Conservation (phyloP, 1,284 basidiomycete species). For the Serendipita sp. region DNA sequence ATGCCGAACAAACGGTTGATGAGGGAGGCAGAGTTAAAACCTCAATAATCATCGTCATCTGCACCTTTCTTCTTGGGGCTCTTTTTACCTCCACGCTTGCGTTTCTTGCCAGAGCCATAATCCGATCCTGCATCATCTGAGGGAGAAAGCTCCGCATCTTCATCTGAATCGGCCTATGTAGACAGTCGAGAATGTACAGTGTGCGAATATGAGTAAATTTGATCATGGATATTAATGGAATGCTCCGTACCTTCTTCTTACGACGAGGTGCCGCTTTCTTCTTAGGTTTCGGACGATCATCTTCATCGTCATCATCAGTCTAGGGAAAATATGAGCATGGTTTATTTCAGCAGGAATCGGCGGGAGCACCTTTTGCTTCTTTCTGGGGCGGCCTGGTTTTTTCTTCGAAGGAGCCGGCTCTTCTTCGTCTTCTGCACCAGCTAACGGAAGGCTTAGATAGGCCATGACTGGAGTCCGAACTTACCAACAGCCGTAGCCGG, state of each 20-base stretch:
- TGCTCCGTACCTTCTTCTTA: background rate
- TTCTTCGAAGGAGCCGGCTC: background rate
- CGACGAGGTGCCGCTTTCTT: constrained; percentile 2
- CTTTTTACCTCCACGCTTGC: background rate
- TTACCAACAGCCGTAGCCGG: background rate
- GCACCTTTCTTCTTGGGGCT: constrained; percentile 1
- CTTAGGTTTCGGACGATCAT: background rate
- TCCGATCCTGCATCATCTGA: background rate
- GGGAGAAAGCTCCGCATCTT: background rate
- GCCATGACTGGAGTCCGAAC: background rate
- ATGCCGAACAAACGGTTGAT: background rate
- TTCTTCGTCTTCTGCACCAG: background rate
- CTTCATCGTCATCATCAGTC: background rate
- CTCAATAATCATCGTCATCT: constrained; percentile 5
- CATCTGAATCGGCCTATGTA: background rate
- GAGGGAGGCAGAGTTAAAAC: background rate
- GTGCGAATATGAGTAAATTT: background rate
- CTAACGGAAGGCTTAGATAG: background rate
- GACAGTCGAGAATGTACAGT: background rate
- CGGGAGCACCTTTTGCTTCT: constrained; percentile 1
- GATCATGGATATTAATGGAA: too few relatives aligned
- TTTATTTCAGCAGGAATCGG: background rate
- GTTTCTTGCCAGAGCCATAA: background rate
- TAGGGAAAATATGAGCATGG: background rate
- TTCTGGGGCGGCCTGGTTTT: background rate